phyloP scores from a whole-genome alignment of 2,329 filamentous ascomycete species.

The Dendrostoma leiphaemia region DNA sequence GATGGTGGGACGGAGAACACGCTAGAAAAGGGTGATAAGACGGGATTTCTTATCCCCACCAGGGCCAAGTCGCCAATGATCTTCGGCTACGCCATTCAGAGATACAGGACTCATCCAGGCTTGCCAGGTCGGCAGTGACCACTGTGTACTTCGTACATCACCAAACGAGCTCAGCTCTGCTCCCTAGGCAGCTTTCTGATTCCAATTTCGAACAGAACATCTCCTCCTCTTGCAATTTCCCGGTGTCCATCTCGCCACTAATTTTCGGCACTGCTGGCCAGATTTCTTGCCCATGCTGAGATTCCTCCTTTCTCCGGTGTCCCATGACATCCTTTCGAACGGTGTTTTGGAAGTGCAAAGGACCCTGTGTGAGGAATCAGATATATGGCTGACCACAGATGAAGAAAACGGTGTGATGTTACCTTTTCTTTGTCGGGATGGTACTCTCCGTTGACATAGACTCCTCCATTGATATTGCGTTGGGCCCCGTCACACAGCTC shows the following conservation, averaged over 20 bases:
- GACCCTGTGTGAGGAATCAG: not conserved
- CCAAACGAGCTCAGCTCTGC: conserved; percentile 6
- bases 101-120: no score
- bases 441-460: conserved; percentile 50
- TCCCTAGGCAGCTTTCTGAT: conserved; percentile 2
- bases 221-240: conserved; percentile 15
- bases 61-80: no score
- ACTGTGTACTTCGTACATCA: no score
- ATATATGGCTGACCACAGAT: not conserved
- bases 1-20: no score
- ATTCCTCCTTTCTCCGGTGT: conserved; percentile 11
- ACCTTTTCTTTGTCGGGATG: conserved; percentile 50
- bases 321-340: conserved; percentile 10
- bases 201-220: conserved; percentile 17
- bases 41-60: no score
- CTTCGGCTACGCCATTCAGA: no score
- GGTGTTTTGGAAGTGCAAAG: conserved; percentile 12
- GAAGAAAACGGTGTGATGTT: rapidly evolving
- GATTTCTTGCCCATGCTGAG: conserved; percentile 7
- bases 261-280: conserved; percentile 9
- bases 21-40: no score
- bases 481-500: conserved; percentile 47
- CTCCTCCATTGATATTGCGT: conserved; percentile 47
- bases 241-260: not conserved
- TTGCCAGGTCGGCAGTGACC: no score